Evolutionary conservation across 345 rosid species (phyloP), one percentile per base, ranked within the genome.

Genomic region (Corchorus capsularis): DNA sequence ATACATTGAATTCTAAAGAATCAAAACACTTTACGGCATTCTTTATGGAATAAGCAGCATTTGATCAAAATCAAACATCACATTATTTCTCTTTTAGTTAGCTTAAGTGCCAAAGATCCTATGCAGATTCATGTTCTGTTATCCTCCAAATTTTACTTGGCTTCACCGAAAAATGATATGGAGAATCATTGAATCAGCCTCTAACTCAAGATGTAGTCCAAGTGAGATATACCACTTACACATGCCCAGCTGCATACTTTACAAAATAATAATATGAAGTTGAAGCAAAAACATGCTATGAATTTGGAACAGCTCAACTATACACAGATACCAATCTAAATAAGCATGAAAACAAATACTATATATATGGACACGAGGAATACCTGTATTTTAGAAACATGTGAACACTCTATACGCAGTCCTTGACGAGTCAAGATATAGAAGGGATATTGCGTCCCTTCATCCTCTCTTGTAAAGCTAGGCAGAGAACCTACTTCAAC

Each of bases 361-460:
- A 3, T 20, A 49, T 15, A 39, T n/a, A 55, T 5, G 32, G 37
- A 63, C 19, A 57, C 64, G 63, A 22, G 6, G 43, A 19, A 19
- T 65, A 92, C 99, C 96, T 92, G 97, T 74, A 83, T 75, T 82
- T 87, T 86, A 45, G 97, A 96, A 78, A 68, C 63, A 77, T 86
- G 92, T 37, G 93, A 93, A 81, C 97, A 96, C 75, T 96, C 99
- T 22, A 83, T 87, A 53, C 94, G 89, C 57, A 96, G 85, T 41
- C 99, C 98, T 77, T 89, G 98, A 63, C 69, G 76, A 52, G 98
- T 91, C 72, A 90, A 85, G 43, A 92, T 90, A 77, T 87, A 93
- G 78, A 92, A 89, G 73, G 89, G 83, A 83, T 91, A 57, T 49
- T 84, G 83, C 0, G 74, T 87, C 77, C 88, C 93, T 15, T 84